A percentile compares a stretch with the other conserved stretches of the same genome.
These are phyloP conservation scores for Fonsecaea erecta DNA, from an alignment of 2,329 filamentous ascomycete genomes.

Conservation along the genomic window DNA sequence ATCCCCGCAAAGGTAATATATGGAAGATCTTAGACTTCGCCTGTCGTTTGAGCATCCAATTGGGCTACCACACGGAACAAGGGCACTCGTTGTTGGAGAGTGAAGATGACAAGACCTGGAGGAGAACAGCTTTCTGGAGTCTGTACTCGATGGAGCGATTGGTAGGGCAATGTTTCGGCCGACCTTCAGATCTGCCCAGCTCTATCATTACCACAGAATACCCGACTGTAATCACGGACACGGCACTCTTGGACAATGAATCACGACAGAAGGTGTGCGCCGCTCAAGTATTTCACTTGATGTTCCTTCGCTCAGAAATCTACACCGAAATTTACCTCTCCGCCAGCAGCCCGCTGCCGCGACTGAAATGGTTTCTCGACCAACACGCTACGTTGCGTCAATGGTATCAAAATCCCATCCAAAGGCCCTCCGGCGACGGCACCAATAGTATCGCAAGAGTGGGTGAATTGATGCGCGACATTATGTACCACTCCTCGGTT, in stretches of 20 bases:
- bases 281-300: slow-evolving; percentile 9
- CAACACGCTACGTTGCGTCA: slow-evolving; percentile 1
- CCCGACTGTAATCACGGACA: not conserved
- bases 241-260: slow-evolving; percentile 6
- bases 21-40: slow-evolving; percentile 18
- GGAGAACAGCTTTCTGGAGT: slow-evolving; percentile 14
- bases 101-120: slow-evolving; percentile 7
- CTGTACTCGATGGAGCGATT: slow-evolving; percentile 16
- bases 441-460: not conserved
- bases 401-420: slow-evolving; percentile 12
- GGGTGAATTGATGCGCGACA: slow-evolving; percentile 5
- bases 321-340: slow-evolving; percentile 8
- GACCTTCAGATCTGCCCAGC: slow-evolving; percentile 14
- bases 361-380: slow-evolving; percentile 5
- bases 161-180: slow-evolving; percentile 17
- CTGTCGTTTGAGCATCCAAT: slow-evolving; percentile 11
- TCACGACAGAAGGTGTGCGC: slow-evolving; percentile 6
- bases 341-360: not conserved
- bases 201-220: slow-evolving; percentile 19
- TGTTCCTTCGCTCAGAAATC: slow-evolving; percentile 12
- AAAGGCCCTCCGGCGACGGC: slow-evolving; percentile 1
- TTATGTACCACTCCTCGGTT: slow-evolving; percentile 14
- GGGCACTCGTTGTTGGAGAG: slow-evolving; percentile 5
- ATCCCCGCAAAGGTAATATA: slow-evolving; percentile 18
- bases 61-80: slow-evolving; percentile 15